Base-by-base conservation (phyloP, 2,329 filamentous ascomycete species). In the Penicillium paneum region DNA sequence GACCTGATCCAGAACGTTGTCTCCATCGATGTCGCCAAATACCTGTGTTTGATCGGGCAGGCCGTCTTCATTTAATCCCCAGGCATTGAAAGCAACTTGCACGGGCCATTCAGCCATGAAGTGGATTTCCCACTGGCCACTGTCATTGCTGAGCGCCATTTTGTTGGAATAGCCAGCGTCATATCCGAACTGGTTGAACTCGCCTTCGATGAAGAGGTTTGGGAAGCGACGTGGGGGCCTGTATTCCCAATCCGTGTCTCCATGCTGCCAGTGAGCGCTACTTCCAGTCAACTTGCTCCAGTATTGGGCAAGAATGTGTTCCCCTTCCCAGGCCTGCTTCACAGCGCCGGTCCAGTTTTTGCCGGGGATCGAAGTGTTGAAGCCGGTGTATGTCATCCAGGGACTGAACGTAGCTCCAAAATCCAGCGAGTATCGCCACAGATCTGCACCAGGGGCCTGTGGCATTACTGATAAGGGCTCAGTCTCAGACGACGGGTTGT, bases 71-170 rank as follows among this genome's bases (percentile, higher is more conserved):
- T 87, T 84, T 67, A 87, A 81, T 42, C 85, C 85, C 85, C 85
- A 87, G 10, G 85, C 77, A 59, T 86, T 88, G 57, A 87, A 11
- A 86, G 71, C 65, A 86, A 83, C 53, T 83, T 79, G 43, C 2
- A 80, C 79, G 1, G 85, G 85, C 80, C 83, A 87, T 65, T 88
- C 85, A 5, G 78, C 76, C 75, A 86, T 81, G 58, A 86, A 82
- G 61, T 83, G 76, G 59, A 81, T 82, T 19, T 75, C 71, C 85
- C 85, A 88, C 2, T 71, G 71, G 24, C 77, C 76, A 47, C 82
- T 76, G 24, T 71, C 66, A 5, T 45, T 51, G 35, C 76, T 72
- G 39, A 81, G 75, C 13, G 73, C 60, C 73, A 86, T 79, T 8
- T 70, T 59, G 54, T 84, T 84, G 3, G 74, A 67, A n/a, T 87